phyloP scores from a whole-genome alignment of 2,329 filamentous ascomycete species.

The Diaporthe amygdali region DNA sequence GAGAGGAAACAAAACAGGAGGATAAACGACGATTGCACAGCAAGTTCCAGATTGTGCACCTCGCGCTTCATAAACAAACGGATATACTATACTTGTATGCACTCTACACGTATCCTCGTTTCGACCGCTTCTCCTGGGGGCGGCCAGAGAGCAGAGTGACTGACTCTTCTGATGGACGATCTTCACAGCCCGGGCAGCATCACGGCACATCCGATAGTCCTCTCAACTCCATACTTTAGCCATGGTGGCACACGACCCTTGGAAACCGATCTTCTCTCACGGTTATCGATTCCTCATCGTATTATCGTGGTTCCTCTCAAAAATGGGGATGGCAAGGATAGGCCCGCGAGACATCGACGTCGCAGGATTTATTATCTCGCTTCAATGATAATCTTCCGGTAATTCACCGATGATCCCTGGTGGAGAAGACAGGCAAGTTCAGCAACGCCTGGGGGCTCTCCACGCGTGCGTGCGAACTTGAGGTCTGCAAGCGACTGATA shows the following conservation, averaged over 20 bases:
- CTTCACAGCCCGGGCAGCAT: not conserved
- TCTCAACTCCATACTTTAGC: not conserved
- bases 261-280: not conserved
- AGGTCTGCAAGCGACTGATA: not conserved
- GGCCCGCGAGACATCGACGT: not conserved
- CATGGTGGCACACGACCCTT: not conserved
- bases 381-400: slow-evolving; percentile 9
- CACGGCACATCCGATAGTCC: not conserved
- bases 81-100: not conserved
- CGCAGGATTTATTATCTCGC: not conserved
- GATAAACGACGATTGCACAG: not conserved
- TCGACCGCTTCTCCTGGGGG: not conserved
- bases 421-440: not conserved
- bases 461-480: not conserved
- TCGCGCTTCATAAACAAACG: not conserved
- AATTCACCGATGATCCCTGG: not conserved
- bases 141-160: not conserved
- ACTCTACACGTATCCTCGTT: not conserved
- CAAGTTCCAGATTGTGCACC: not conserved
- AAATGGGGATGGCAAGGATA: not conserved
- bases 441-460: not conserved
- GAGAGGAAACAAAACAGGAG: not conserved
- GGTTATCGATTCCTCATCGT: not conserved
- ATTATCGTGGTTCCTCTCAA: not conserved
- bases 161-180: slow-evolving; percentile 1